Conservation (phyloP, 768 basidiomycete species). For the Astraeus odoratus region DNA sequence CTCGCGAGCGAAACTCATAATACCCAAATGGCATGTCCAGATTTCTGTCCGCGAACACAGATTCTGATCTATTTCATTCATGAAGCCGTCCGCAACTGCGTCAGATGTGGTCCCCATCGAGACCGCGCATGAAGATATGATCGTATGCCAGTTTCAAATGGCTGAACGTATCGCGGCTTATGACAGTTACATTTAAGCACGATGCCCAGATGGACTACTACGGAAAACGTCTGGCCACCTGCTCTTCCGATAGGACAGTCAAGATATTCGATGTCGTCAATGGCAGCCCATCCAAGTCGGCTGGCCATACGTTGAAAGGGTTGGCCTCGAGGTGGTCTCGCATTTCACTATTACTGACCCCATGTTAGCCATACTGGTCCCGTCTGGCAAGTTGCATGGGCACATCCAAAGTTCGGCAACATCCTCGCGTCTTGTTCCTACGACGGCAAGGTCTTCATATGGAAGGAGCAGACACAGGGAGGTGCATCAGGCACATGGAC, state of each 20-base stretch:
- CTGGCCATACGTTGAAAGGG: slow-evolving; percentile 78
- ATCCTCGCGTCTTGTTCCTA: slow-evolving; percentile 98
- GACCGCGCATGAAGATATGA: slow-evolving; percentile 98
- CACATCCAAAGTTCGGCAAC: slow-evolving; percentile 93
- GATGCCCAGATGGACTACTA: slow-evolving; percentile 99
- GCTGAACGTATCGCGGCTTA: neutral
- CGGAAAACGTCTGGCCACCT: slow-evolving; percentile 92
- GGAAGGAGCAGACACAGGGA: slow-evolving; percentile 77
- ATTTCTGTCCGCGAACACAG: too few relatives aligned
- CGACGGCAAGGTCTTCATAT: slow-evolving; percentile 96
- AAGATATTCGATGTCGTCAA: slow-evolving; percentile 93
- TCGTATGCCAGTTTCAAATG: slow-evolving; percentile 42
- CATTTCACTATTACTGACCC: neutral
- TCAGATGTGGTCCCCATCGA: slow-evolving; percentile 81
- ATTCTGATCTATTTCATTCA: neutral
- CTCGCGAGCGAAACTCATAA: too few relatives aligned
- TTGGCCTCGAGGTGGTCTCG: slow-evolving; percentile 25
- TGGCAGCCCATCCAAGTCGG: slow-evolving; percentile 64
- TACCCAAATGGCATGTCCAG: too few relatives aligned
- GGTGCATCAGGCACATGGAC: slow-evolving; percentile 66
- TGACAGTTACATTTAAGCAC: slow-evolving; percentile 50
- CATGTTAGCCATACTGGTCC: slow-evolving; percentile 82
- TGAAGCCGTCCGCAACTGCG: slow-evolving; percentile 9
- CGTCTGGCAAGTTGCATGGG: slow-evolving; percentile 98
- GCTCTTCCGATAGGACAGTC: slow-evolving; percentile 92